These are phyloP conservation scores for Helenozyma baotianmanensis DNA, from an alignment of 805 yeast species.

Conservation along the genomic window DNA sequence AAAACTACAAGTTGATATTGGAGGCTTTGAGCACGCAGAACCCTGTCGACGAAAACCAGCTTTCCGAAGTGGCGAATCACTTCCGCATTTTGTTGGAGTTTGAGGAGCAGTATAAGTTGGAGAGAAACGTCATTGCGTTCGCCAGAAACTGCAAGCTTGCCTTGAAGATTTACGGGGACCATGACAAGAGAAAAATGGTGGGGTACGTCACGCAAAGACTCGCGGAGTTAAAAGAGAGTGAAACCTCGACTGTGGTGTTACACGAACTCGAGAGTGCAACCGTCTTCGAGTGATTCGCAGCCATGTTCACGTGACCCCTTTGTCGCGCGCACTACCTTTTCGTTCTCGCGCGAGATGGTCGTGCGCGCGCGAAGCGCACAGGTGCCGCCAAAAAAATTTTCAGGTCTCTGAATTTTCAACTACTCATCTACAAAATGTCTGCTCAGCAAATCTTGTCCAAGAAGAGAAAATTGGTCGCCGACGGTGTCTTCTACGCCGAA, in stretches of 20 bases:
- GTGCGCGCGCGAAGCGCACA: constrained; percentile 1
- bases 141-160: constrained; percentile 26
- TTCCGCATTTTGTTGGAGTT: constrained; percentile 17
- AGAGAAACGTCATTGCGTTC: constrained; percentile 35
- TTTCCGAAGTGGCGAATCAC: constrained; percentile 4
- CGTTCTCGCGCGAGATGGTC: not conserved
- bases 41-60: not conserved
- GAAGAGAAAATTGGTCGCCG: constrained; percentile 99
- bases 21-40: not conserved
- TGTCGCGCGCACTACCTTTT: not conserved
- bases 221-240: constrained; percentile 13
- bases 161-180: constrained; percentile 13
- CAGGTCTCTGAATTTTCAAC: constrained; percentile 6
- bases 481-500: constrained; percentile 99
- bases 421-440: constrained; percentile 19
- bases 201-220: constrained; percentile 12
- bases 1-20: constrained; percentile 25
- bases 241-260: constrained; percentile 15
- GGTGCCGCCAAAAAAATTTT: constrained; percentile 2
- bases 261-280: constrained; percentile 14
- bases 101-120: constrained; percentile 18
- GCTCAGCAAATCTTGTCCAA: constrained; percentile 63
- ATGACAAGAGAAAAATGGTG: constrained; percentile 11
- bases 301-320: too few species aligned
- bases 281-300: too few species aligned